Evolutionary conservation across 148 eudicot species (phyloP), one percentile per base, ranked within the genome.

Genomic region (Polygonum aviculare): DNA sequence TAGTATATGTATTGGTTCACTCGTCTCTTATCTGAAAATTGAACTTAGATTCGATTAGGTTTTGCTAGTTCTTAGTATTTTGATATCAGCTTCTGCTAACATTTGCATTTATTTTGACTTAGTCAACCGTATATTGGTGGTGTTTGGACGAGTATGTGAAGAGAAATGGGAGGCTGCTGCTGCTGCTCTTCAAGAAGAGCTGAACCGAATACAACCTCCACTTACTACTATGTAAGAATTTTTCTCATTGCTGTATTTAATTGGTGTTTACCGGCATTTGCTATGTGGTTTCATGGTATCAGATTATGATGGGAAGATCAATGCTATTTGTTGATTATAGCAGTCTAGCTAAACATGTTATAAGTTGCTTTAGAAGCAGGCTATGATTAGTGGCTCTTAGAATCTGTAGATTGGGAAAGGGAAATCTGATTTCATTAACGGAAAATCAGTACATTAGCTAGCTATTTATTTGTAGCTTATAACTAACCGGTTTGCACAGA

Each of bases 151-250:
- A 77, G 69, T 77, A 39, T 38, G 51, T 74, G 78, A 78, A 78
- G 75, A 79, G 75, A 79, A 79, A 89, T 89, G 92, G 92, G 89
- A 82, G 89, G 89, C 73, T 88, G 90, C 8, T 67, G 72, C 77
- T 87, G 86, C 82, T 90, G 87, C 65, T 83, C 87, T 74, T 90
- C 90, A 72, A 85, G 84, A 78, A 86, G 82, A 75, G 83, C 77
- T 75, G 92, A 84, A 73, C 81, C 84, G 51, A 78, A 75, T 79
- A 78, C 79, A 62, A 77, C 92, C n/a, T 87, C 94, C 5, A 67
- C 87, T 40, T 86, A 82, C 80, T 85, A 81, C 84, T 84, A 85
- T 81, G 93, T 92, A 74, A 84, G 90, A 84, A 74, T 19, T 81
- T 26, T 36, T 35, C 1, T n/a, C 10, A 67, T 35, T 22, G 21